Conservation (phyloP, 2,329 filamentous ascomycete species). For the Penicillium sp. region DNA sequence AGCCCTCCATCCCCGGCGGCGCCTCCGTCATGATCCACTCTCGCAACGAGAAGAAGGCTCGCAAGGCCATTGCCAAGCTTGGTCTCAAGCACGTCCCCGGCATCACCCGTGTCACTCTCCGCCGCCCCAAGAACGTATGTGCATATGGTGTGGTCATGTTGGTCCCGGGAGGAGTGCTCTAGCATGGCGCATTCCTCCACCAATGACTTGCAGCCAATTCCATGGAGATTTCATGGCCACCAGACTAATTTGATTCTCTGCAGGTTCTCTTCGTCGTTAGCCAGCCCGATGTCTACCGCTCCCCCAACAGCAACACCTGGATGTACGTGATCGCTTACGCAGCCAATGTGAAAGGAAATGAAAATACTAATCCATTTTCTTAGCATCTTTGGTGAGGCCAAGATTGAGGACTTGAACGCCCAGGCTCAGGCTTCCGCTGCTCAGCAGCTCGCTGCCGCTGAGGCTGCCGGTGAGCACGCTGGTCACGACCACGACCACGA, state of each 20-base stretch:
- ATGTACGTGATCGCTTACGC: constrained; percentile 66
- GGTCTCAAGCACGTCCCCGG: constrained; percentile 93
- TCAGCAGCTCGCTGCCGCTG: constrained; percentile 83
- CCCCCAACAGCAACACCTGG: constrained; percentile 98
- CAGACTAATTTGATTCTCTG: neutral
- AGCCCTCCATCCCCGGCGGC: constrained; percentile 73
- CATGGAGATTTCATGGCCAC: neutral
- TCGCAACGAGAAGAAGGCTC: constrained; percentile 99
- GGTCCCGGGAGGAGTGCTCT: neutral
- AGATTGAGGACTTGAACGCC: constrained; percentile 99
- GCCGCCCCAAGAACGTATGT: constrained; percentile 98
- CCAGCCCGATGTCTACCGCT: constrained; percentile 99
- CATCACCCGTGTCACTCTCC: constrained; percentile 96
- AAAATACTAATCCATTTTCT: constrained; percentile 25
- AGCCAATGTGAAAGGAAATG: neutral
- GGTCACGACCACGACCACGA: constrained; percentile 56
- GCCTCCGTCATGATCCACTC: constrained; percentile 91
- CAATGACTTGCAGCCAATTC: neutral
- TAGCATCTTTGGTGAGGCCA: constrained; percentile 99
- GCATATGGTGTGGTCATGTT: constrained; percentile 2
- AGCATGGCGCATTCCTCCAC: neutral
- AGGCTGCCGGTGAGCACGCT: constrained; percentile 59
- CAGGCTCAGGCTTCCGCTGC: constrained; percentile 94
- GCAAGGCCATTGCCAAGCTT: constrained; percentile 98
- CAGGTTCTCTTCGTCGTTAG: constrained; percentile 99